Evolutionary conservation across 2,329 filamentous ascomycete genomes (phyloP).

Genomic region (Ceratocystis albifundus): DNA sequence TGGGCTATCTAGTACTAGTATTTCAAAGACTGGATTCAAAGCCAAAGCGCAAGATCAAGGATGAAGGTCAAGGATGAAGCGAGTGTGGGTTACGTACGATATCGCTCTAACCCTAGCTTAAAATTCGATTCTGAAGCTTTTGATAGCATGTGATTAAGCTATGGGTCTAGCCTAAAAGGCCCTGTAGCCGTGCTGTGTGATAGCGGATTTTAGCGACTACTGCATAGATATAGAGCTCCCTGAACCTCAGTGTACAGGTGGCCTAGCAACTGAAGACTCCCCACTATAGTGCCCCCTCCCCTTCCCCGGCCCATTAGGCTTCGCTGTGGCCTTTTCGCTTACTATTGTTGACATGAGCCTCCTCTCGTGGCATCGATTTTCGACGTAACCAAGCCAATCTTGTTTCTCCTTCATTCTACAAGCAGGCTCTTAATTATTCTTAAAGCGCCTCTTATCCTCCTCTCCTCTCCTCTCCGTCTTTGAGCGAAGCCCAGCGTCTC

Average conservation of each 20-base stretch:
- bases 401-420: neutral
- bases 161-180: too few species aligned
- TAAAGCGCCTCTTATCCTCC: neutral
- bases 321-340: neutral
- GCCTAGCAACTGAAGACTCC: too few species aligned
- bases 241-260: too few species aligned
- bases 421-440: slow-evolving; percentile 7
- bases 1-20: too few species aligned
- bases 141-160: too few species aligned
- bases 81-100: too few species aligned
- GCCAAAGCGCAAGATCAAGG: neutral
- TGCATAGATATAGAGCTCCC: too few species aligned
- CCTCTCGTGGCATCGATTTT: neutral
- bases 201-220: too few species aligned
- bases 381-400: neutral
- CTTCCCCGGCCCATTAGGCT: neutral
- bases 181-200: too few species aligned
- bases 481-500: neutral
- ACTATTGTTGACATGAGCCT: neutral
- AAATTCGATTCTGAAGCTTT: too few species aligned
- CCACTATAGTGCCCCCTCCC: neutral
- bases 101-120: too few species aligned
- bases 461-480: neutral
- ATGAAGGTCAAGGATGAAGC: neutral
- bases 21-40: too few species aligned